Base-by-base conservation (phyloP, 306 rosid species). In the Sphenostylis stenocarpa region DNA sequence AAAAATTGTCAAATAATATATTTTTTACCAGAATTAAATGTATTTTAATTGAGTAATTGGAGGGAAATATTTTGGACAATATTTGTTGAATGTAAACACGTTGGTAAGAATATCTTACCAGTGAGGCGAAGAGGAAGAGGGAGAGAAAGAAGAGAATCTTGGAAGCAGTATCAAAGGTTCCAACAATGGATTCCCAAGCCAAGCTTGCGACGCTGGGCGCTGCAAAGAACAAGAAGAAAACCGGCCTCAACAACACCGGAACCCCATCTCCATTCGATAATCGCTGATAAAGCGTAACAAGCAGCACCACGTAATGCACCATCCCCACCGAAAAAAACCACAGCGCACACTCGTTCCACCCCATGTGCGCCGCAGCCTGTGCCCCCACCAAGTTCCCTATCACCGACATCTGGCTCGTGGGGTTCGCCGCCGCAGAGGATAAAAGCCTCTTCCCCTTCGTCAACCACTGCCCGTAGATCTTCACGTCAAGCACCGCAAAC, bases 111-210 rank as follows among this genome's bases (percentile, higher is more conserved):
- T 9, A 12, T 41, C 15, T 51, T 86, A 88, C 92, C 86, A 88
- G 88, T 33, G 96, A 81, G 4, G 61, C 12, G 79, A 88, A 86
- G 56, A 88, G 87, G 81, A 90, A 90, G 0, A 88, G 70, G 34
- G 96, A 88, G 5, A 90, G 90, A 66, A 88, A 90, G 86, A 88
- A 90, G 11, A 90, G 89, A 89, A 90, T 88, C 88, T 88, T 88
- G 74, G 96, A 88, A 36, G 73, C 49, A 28, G 75, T 86, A 44
- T 86, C 91, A 49, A 88, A 86, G 20, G 45, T 55, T 0, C 93
- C 91, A 23, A 84, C 80, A 1, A 90, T 86, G 28, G 91, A 79
- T 74, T 81, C 80, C 96, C 92, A 90, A 58, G 96, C 87, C 80
- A 90, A 75, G 74, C 92, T 83, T 0, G 92, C 96, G 4, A 88